phyloP scores from a whole-genome alignment of 352 stramenopile species.

The Pythium apleroticum region DNA sequence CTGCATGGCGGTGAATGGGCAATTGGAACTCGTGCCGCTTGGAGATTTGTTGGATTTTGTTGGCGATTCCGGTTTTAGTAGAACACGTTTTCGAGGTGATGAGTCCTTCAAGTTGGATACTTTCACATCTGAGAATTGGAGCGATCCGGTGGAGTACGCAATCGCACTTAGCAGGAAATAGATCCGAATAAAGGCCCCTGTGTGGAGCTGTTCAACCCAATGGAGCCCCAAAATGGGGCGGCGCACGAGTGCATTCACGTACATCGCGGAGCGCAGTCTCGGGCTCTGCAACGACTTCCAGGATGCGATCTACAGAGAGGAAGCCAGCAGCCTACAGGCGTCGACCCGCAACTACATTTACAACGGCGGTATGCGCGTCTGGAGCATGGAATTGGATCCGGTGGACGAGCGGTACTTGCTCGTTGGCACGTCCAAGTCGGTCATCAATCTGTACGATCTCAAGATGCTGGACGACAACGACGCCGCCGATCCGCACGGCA shows the following conservation, averaged over 20 bases:
- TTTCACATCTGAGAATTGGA: not conserved
- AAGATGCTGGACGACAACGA: slow-evolving; percentile 48
- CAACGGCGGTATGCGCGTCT: slow-evolving; percentile 52
- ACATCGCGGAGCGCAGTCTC: slow-evolving; percentile 55
- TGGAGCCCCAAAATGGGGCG: not conserved
- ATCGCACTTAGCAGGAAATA: slow-evolving; percentile 3
- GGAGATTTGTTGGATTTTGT: slow-evolving; percentile 4
- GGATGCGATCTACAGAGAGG: slow-evolving; percentile 36
- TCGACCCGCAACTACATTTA: slow-evolving; percentile 60
- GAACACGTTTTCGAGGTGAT: not conserved
- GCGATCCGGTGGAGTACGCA: not conserved
- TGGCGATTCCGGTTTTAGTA: not conserved
- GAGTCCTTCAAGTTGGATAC: too few species aligned
- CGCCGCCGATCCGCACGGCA: slow-evolving; percentile 18
- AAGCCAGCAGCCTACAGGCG: slow-evolving; percentile 31
- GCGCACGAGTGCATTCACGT: slow-evolving; percentile 43
- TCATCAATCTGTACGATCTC: slow-evolving; percentile 67
- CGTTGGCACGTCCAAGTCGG: slow-evolving; percentile 54
- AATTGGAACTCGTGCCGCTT: not conserved
- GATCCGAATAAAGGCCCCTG: not conserved
- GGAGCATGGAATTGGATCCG: slow-evolving; percentile 59
- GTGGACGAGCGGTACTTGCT: slow-evolving; percentile 60
- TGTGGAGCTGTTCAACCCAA: slow-evolving; percentile 15
- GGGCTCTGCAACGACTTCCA: slow-evolving; percentile 43
- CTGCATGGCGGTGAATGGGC: not conserved